These are phyloP conservation scores for Cytospora mali DNA, from an alignment of 2,329 filamentous ascomycete genomes.

Conservation along the genomic window DNA sequence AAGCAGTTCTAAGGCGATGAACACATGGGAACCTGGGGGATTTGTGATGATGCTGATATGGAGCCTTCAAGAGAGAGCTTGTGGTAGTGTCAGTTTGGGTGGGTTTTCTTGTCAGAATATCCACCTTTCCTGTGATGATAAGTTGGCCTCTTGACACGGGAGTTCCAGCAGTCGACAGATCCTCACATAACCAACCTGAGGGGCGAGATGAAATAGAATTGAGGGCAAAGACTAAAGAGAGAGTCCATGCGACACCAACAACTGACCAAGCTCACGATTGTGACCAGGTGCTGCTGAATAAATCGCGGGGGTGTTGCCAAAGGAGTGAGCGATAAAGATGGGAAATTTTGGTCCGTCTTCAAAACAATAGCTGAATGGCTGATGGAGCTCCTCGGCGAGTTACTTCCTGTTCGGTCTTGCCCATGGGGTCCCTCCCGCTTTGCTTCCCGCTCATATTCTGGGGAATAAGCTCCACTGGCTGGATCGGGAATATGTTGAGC, in stretches of 20 bases:
- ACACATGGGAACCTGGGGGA: conserved; percentile 13
- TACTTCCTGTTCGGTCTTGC: not conserved
- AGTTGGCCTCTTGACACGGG: conserved; percentile 19
- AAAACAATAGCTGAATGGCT: not conserved
- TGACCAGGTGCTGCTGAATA: not conserved
- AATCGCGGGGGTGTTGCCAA: not conserved
- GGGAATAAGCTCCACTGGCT: not conserved
- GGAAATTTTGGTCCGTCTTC: not conserved
- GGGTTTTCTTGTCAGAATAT: conserved; percentile 5
- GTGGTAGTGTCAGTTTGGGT: conserved; percentile 1
- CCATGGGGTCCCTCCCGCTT: conserved; percentile 1
- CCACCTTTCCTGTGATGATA: conserved; percentile 9
- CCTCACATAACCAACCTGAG: not conserved
- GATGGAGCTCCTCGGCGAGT: not conserved
- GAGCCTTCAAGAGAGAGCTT: conserved; percentile 1
- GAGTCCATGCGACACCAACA: not conserved
- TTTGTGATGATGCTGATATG: conserved; percentile 1
- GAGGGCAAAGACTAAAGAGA: not conserved
- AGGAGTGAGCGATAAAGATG: not conserved
- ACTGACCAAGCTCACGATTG: not conserved
- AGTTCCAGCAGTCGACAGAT: not conserved
- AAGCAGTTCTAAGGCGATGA: conserved; percentile 3
- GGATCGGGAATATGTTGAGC: not conserved
- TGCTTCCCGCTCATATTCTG: conserved; percentile 1
- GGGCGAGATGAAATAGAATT: not conserved